Evolutionary conservation across 805 yeast genomes (phyloP).

Genomic region (Tetrapisispora arboricola): DNA sequence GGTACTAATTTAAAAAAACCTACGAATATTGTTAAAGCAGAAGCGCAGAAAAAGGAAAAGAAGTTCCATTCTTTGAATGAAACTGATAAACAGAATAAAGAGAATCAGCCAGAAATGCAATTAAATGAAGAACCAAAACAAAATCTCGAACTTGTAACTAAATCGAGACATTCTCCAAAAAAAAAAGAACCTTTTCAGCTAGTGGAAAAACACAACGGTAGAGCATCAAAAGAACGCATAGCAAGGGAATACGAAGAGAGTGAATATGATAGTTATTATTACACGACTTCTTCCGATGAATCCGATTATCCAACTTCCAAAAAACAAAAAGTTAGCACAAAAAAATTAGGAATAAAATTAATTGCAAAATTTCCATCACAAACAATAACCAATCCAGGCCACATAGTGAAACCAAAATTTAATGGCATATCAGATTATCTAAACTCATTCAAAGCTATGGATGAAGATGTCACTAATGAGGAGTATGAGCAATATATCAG

Average conservation of each 20-base stretch:
- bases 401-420: constrained; percentile 39
- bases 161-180: too few species aligned
- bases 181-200: too few species aligned
- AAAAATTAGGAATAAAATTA: constrained; percentile 26
- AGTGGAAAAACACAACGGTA: too few species aligned
- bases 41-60: too few species aligned
- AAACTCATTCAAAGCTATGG: constrained; percentile 45
- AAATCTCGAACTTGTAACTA: too few species aligned
- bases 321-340: constrained; percentile 10
- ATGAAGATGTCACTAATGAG: constrained; percentile 49
- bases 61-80: too few species aligned
- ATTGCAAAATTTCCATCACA: constrained; percentile 35
- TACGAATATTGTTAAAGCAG: too few species aligned
- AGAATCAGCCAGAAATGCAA: too few species aligned
- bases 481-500: constrained; percentile 51
- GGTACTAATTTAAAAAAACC: too few species aligned
- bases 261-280: constrained; percentile 16
- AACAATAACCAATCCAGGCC: constrained; percentile 50
- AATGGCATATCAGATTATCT: constrained; percentile 36
- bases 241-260: constrained; percentile 9
- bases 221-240: not conserved
- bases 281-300: constrained; percentile 27
- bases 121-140: too few species aligned
- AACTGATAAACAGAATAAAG: too few species aligned
- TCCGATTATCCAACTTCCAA: constrained; percentile 6